Conservation (phyloP, 805 yeast species). For the Metschnikowia picachoensis region DNA sequence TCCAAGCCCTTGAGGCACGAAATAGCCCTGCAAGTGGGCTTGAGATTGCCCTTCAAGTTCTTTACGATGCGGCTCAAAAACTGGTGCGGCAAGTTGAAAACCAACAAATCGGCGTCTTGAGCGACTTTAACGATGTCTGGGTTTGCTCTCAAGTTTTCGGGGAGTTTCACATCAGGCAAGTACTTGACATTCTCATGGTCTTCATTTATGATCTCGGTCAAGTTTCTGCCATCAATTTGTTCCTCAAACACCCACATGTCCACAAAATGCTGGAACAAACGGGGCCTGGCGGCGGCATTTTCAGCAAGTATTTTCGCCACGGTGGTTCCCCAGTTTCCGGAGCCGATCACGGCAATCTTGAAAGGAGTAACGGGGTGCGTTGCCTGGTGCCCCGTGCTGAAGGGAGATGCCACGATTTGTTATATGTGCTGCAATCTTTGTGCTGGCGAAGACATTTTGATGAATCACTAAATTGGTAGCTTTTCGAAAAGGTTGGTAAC, state of each 20-base stretch:
- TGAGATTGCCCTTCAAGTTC: slow-evolving; percentile 74
- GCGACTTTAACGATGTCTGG: slow-evolving; percentile 79
- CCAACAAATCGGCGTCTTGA: slow-evolving; percentile 75
- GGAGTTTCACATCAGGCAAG: slow-evolving; percentile 83
- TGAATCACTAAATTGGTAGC: neutral
- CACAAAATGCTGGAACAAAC: slow-evolving; percentile 67
- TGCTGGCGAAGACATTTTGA: slow-evolving; percentile 11
- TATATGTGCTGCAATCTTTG: slow-evolving; percentile 20
- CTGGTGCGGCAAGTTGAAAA: slow-evolving; percentile 97
- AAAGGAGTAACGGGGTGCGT: slow-evolving; percentile 24
- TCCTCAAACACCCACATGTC: slow-evolving; percentile 98
- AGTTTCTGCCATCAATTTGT: slow-evolving; percentile 65
- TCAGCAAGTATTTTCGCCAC: slow-evolving; percentile 95
- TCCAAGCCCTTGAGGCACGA: slow-evolving; percentile 96
- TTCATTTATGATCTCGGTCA: slow-evolving; percentile 87
- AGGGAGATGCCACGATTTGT: slow-evolving; percentile 16
- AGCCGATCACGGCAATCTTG: slow-evolving; percentile 59
- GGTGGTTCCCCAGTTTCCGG: slow-evolving; percentile 98
- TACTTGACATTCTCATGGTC: slow-evolving; percentile 93
- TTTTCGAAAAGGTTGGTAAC: no score
- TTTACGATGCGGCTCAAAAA: slow-evolving; percentile 74
- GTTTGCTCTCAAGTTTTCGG: slow-evolving; percentile 81
- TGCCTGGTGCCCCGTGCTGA: slow-evolving; percentile 4
- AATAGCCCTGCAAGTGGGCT: slow-evolving; percentile 74
- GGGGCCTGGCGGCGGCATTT: slow-evolving; percentile 68